phyloP scores from a whole-genome alignment of 257 asterid genomes.

The Solanum microdontum region DNA sequence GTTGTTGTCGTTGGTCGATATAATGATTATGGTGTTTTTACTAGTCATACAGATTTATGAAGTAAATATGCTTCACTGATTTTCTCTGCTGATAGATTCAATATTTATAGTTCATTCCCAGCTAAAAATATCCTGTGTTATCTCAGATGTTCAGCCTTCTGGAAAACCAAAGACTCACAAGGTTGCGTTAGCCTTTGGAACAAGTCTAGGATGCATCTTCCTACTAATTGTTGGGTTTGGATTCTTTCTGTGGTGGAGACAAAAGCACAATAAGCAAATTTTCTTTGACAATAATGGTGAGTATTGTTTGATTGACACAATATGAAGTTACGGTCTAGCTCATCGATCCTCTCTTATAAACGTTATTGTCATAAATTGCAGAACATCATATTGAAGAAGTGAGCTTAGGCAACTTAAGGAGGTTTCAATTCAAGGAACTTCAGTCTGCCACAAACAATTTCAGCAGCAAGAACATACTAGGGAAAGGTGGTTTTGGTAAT shows the following conservation, averaged over 20 bases:
- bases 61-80: background rate
- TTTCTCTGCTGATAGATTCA: background rate
- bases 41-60: background rate
- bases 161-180: constrained; percentile 31
- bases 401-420: constrained; percentile 65
- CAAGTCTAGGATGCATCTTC: constrained; percentile 73
- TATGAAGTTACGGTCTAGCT: background rate
- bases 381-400: constrained; percentile 59
- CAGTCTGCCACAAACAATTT: constrained; percentile 73
- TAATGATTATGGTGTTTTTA: background rate
- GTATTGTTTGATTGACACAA: background rate
- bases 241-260: constrained; percentile 77
- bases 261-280: constrained; percentile 61
- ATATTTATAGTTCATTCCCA: background rate
- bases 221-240: constrained; percentile 64
- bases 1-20: background rate
- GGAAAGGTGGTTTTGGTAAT: constrained; percentile 87
- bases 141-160: constrained; percentile 30
- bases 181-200: constrained; percentile 64
- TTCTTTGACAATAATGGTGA: constrained; percentile 58
- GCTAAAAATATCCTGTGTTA: background rate
- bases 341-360: background rate
- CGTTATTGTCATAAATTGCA: constrained; percentile 12
- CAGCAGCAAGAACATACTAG: constrained; percentile 82
- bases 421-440: constrained; percentile 67